Base-by-base conservation (phyloP, 2,329 filamentous ascomycete species). In the Neoscytalidium dimidiatum region DNA sequence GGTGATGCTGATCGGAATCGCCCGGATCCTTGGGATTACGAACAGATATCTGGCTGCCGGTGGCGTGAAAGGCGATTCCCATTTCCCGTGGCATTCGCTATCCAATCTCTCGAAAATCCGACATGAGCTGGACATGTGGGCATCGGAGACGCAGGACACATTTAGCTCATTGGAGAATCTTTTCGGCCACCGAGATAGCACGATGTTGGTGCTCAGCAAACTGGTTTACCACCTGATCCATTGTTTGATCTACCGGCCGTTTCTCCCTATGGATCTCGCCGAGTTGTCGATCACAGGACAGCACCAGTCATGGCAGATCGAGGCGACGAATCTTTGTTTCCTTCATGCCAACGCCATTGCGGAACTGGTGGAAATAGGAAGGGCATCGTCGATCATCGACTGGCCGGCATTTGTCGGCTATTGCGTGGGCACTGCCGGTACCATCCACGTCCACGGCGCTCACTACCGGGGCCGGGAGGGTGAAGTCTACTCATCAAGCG, bases 231-330 rank as follows among this genome's bases (percentile, higher is more conserved):
- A 96, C 73, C 83, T 95, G 14, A 89, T 95, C 49, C 91, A 96
- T 77, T 96, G 92, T 72, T 82, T 96, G 57, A 89, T 96, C 48
- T 96, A 96, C 73, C 87, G 92, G 17, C 92, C 92, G 0, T 96
- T 96, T 76, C 82, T 96, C 5, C 92, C 92, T 0, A 90, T 96
- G 67, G 91, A 96, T 74, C 82, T 96, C 3, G 86, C 90, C 26
- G 92, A 96, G 74, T 85, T 96, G 6, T 87, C 91, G 13, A 90
- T 91, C 14, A 90, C 86, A 0, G 91, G 91, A 1, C 92, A 96
- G 71, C 91, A 96, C 69, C 92, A 96, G 74, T 94, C 91, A 29
- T 96, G 92, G 92, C 92, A 96, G 74, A 94, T 96, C 53, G 92
- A 96, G 74, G 92, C 92, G 0, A 96, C 92, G 0, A 94, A 95